A percentile compares a stretch with the other conserved stretches of the same genome.
These are phyloP conservation scores for Porcisia deanei DNA, from an alignment of 208 protist species.

Conservation along the genomic window DNA sequence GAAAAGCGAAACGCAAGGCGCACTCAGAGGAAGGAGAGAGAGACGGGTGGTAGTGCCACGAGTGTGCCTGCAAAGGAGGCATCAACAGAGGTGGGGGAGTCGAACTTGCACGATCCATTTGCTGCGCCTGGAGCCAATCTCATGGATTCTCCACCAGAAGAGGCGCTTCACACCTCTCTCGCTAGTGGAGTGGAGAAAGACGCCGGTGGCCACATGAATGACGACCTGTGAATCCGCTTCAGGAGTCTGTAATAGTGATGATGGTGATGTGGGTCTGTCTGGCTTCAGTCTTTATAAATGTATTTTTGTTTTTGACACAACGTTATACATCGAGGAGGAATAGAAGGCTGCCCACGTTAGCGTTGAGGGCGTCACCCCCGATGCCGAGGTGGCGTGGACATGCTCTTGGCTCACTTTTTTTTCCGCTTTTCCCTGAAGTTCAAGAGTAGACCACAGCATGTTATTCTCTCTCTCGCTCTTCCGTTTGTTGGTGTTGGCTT, in stretches of 20 bases:
- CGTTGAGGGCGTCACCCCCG: not conserved
- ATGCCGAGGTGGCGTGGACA: not conserved
- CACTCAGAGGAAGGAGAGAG: slow-evolving; percentile 3
- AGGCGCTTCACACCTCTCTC: not conserved
- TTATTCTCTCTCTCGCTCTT: not conserved
- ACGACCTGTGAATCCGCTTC: slow-evolving; percentile 3
- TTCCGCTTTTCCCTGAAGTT: not conserved
- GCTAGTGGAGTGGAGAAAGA: not conserved
- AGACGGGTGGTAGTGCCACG: not conserved
- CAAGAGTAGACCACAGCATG: no score
- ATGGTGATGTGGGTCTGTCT: no score
- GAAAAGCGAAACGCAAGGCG: not conserved
- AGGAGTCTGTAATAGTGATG: not conserved
- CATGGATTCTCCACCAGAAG: not conserved
- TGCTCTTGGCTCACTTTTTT: not conserved
- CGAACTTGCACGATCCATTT: not conserved
- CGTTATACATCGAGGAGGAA: not conserved
- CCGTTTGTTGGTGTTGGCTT: not conserved
- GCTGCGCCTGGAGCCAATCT: not conserved
- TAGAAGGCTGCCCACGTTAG: not conserved
- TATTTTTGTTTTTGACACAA: not conserved
- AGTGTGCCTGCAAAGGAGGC: not conserved
- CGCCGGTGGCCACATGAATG: not conserved
- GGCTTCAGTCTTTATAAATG: no score
- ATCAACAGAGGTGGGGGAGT: not conserved